Evolutionary conservation across 202 grass and related monocot species (phyloP), one percentile per base, ranked within the genome.

Genomic region (Panicum virgatum): DNA sequence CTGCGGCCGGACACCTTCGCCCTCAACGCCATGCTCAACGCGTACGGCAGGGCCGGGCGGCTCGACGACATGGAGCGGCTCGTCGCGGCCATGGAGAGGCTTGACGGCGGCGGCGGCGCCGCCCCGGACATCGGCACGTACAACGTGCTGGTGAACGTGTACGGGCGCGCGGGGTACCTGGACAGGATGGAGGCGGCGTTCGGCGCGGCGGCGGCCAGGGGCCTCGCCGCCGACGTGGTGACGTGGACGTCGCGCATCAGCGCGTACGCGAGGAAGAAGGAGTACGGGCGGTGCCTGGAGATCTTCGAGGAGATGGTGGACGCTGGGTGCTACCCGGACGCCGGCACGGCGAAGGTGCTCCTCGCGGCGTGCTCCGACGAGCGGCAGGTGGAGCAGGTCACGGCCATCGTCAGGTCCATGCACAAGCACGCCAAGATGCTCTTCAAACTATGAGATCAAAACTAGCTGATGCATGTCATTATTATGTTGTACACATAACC

Each of bases 271-370:
- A 87, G 91, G 80, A 97, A n/a, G n/a, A n/a, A 97, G 58, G 86
- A 85, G 66, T 92, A 94, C 84, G 42, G 58, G 81, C 50, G 84
- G 74, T 97, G 95, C 85, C 62, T 97, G 66, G 76, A 89, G 85
- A 76, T 94, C 7, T 94, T 97, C 73, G 92, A 97, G 88, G 84
- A 97, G 86, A 97, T 97, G 95, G 83, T 97, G 29, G 88, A 97
- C 82, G 83, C 92, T 3, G 88, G 95, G 6, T 97, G 95, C 75
- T 93, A 91, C 72, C 92, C 95, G 14, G 95, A 94, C 80, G 95
- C 88, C 27, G 90, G 92, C 14, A 94, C 90, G 11, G 95, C 90
- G 1, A 98, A 89, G 86, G 92, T 98, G 81, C 86, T 98, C 19
- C 79, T 98, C 34, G 73, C 90, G 1, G 86, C 95, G 9, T 98